Evolutionary conservation across 1,139 yeast species (phyloP).

Genomic region (Lodderomyces elongisporus): DNA sequence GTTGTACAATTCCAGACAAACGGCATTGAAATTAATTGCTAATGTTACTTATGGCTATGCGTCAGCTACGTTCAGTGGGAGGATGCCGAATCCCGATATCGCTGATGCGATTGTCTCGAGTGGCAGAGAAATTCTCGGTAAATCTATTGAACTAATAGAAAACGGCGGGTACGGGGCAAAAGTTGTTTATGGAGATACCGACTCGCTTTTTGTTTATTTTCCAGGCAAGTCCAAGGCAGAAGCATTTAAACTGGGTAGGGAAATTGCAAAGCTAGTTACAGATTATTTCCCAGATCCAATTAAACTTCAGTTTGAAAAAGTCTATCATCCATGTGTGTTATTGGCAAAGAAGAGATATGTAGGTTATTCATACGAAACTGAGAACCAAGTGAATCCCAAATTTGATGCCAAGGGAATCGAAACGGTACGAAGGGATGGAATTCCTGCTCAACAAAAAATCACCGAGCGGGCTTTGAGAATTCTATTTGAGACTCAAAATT

Average conservation of each 20-base stretch:
- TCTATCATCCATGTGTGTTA: conserved; percentile 79
- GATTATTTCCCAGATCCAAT: conserved; percentile 75
- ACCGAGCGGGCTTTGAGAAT: conserved; percentile 64
- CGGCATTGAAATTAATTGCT: conserved; percentile 85
- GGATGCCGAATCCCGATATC: conserved; percentile 95
- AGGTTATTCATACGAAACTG: conserved; percentile 67
- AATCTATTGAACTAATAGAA: conserved; percentile 69
- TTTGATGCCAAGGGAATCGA: conserved; percentile 98
- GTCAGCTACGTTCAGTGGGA: conserved; percentile 89
- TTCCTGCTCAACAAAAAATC: conserved; percentile 85
- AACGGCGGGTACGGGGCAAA: conserved; percentile 72
- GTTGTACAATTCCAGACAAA: conserved; percentile 69
- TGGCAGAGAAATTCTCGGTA: conserved; percentile 76
- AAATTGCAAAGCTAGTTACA: conserved; percentile 63
- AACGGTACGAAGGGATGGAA: conserved; percentile 89
- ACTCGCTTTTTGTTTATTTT: conserved; percentile 81
- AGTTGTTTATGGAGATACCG: conserved; percentile 96
- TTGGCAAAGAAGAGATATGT: conserved; percentile 87
- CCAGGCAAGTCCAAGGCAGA: conserved; percentile 77
- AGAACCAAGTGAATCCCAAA: conserved; percentile 49
- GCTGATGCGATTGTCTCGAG: conserved; percentile 93
- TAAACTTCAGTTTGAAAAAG: conserved; percentile 83
- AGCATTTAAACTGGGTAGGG: conserved; percentile 71
- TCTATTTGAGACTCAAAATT: conserved; percentile 67
- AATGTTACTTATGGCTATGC: conserved; percentile 96